phyloP scores from a whole-genome alignment of 768 basidiomycete genomes.

The Leccinum variicolor region DNA sequence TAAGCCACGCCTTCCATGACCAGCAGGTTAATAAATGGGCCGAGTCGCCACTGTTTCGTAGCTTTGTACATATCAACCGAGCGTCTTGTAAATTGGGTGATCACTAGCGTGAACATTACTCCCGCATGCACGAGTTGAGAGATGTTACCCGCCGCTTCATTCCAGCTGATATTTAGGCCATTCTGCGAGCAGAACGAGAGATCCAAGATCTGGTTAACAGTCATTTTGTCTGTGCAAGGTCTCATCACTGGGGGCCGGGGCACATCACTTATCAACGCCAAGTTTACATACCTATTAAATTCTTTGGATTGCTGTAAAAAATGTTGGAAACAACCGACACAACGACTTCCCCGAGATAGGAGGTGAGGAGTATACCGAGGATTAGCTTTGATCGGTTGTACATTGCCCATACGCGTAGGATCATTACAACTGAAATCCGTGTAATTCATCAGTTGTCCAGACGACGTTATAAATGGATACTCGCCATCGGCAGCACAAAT shows the following conservation, averaged over 20 bases:
- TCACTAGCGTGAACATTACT: not conserved
- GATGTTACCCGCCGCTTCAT: not conserved
- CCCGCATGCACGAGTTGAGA: not conserved
- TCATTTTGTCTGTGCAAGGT: not conserved
- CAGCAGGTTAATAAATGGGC: not conserved
- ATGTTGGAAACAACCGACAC: not conserved
- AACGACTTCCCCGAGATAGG: not conserved
- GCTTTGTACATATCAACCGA: not conserved
- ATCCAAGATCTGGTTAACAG: not conserved
- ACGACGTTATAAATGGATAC: not conserved
- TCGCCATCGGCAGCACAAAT: not conserved
- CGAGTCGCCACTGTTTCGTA: not conserved
- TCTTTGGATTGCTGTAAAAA: not conserved
- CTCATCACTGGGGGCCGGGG: not conserved
- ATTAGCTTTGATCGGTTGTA: not conserved
- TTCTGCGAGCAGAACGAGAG: not conserved
- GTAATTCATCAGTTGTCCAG: not conserved
- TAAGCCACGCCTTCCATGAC: not conserved
- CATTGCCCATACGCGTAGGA: not conserved
- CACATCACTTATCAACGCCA: not conserved
- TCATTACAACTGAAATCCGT: not conserved
- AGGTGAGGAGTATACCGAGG: not conserved
- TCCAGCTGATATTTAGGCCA: not conserved
- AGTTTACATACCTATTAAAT: not conserved
- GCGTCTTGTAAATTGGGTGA: not conserved